Base-by-base conservation (phyloP, 163 green algal species). In the Coccomyxa subellipsoidea region DNA sequence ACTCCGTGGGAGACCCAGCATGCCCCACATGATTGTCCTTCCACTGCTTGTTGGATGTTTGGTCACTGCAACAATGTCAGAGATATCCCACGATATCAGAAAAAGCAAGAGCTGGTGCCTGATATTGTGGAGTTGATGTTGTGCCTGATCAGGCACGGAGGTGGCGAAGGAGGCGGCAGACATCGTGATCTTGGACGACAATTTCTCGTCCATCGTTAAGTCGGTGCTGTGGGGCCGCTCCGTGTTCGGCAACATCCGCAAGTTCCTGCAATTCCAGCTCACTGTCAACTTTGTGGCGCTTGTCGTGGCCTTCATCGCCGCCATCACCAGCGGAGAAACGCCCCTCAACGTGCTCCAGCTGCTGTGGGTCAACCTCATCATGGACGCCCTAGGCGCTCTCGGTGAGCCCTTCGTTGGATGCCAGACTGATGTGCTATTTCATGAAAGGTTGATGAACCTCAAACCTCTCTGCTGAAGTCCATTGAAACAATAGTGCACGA, bases 291-390 rank as follows among this genome's bases (percentile, higher is more conserved):
- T 98, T 72, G 95, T 98, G 39, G 96, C 97, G 9, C 91, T 99
- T 54, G 88, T 96, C 27, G 90, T 98, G 69, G 93, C 95, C 36
- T 98, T 99, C 84, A 88, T 98, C 31, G 91, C 95, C 21, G 95
- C 97, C 5, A 82, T 98, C n/a, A 88, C 92, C 54, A 93, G 89
- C 37, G 92, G 93, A 39, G 89, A 95, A 72, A 93, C 93, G 77
- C 96, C 96, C 18, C 91, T 99, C 66, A 99, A 96, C 80, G 95
- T 98, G 81, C 90, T 99, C 80, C 92, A 96, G 88, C 92, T 99
- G 84, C 93, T 99, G 78, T 99, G 97, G 97, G 96, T 99, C 73
- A 99, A 99, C 90, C 93, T 99, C 29, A 99, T 99, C 88, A 99
- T 99, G 97, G 97, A 99, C 89, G 94, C 92, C 18, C 87, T 98